Evolutionary conservation across 75 land plant genomes (phyloP).

Genomic region (Cupressus sempervirens): DNA sequence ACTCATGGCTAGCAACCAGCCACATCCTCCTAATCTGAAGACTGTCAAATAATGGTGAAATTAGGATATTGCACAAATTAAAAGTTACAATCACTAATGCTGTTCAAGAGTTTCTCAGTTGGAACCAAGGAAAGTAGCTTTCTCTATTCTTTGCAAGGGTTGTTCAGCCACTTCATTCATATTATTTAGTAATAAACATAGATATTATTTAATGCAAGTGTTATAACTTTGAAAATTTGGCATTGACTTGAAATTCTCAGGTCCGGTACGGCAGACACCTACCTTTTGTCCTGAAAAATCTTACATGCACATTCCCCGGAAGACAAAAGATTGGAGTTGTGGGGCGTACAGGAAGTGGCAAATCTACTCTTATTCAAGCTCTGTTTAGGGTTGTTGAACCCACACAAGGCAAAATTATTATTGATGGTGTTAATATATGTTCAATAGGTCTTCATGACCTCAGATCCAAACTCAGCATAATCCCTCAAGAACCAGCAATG

Average conservation of each 20-base stretch:
- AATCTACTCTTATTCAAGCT: slow-evolving; percentile 91
- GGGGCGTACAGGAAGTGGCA: slow-evolving; percentile 96
- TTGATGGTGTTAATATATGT: slow-evolving; percentile 73
- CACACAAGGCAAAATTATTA: slow-evolving; percentile 65
- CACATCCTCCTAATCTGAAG: neutral
- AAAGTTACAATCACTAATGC: neutral
- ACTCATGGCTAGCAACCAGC: neutral
- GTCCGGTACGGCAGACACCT: slow-evolving; percentile 79
- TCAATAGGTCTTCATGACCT: slow-evolving; percentile 85
- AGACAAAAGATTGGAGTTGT: slow-evolving; percentile 84
- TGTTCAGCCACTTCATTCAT: neutral
- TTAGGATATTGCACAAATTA: neutral
- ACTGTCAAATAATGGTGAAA: neutral
- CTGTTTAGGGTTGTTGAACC: slow-evolving; percentile 92
- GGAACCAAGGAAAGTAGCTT: neutral
- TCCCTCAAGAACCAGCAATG: slow-evolving; percentile 91
- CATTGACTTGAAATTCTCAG: slow-evolving; percentile 24
- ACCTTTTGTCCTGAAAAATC: slow-evolving; percentile 69
- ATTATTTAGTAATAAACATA: neutral
- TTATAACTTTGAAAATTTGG: neutral
- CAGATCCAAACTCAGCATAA: slow-evolving; percentile 81
- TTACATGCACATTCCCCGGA: slow-evolving; percentile 87
- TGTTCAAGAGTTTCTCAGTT: neutral
- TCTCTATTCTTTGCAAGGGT: neutral
- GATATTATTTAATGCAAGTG: neutral